phyloP scores from a whole-genome alignment of 805 yeast genomes.

The Komagataella phaffii region DNA sequence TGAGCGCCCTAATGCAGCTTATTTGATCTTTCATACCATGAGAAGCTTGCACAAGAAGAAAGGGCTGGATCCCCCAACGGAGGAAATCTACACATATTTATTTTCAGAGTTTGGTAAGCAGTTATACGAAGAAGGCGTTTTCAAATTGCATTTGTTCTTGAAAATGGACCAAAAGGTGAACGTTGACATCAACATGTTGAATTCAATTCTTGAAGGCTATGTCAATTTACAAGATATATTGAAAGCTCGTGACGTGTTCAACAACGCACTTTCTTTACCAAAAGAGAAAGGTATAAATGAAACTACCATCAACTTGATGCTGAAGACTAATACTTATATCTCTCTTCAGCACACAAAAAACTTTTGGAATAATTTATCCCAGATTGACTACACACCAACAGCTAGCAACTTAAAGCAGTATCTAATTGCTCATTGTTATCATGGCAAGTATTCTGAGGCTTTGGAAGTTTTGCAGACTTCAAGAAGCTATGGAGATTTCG shows the following conservation, averaged over 20 bases:
- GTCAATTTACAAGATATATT: constrained; percentile 40
- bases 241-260: constrained; percentile 46
- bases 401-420: constrained; percentile 42
- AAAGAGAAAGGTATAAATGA: constrained; percentile 39
- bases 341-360: constrained; percentile 41
- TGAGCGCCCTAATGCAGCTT: constrained; percentile 46
- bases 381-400: constrained; percentile 38
- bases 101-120: constrained; percentile 48
- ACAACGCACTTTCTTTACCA: constrained; percentile 41
- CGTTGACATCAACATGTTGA: constrained; percentile 44
- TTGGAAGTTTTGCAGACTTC: constrained; percentile 32
- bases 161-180: constrained; percentile 48
- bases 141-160: constrained; percentile 46
- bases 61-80: constrained; percentile 34
- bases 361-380: constrained; percentile 48
- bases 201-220: constrained; percentile 52
- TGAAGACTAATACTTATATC: constrained; percentile 43
- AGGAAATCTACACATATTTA: constrained; percentile 45
- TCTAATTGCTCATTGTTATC: constrained; percentile 57
- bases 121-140: constrained; percentile 51
- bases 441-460: constrained; percentile 47
- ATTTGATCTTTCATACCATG: constrained; percentile 47
- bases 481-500: constrained; percentile 26
- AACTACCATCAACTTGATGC: constrained; percentile 53
- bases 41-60: constrained; percentile 40